These are phyloP conservation scores for Alternaria metachromatica DNA, from an alignment of 2,329 filamentous ascomycete genomes.

Conservation along the genomic window DNA sequence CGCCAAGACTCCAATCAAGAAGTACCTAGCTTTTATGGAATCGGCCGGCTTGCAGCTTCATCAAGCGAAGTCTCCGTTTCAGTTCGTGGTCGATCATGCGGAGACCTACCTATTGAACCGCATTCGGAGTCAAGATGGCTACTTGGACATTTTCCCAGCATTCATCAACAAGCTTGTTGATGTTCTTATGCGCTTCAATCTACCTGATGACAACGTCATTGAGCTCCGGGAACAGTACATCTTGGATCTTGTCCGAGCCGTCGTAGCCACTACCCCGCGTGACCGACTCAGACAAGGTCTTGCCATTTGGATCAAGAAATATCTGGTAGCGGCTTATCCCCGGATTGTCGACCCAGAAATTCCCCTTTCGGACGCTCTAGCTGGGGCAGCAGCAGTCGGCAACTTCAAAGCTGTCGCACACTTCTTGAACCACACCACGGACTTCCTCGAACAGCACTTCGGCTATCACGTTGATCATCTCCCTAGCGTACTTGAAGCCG, in stretches of 20 bases:
- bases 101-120: not conserved
- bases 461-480: not conserved
- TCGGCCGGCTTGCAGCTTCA: not conserved
- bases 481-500: not conserved
- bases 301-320: not conserved
- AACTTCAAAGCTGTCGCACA: not conserved
- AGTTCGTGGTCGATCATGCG: not conserved
- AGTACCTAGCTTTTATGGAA: not conserved
- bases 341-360: not conserved
- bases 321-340: not conserved
- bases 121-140: not conserved
- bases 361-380: not conserved
- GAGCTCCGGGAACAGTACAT: not conserved
- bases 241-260: not conserved
- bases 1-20: not conserved
- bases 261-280: not conserved
- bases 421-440: not conserved
- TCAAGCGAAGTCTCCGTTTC: not conserved
- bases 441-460: not conserved
- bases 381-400: not conserved
- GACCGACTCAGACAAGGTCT: not conserved
- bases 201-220: not conserved
- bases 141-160: not conserved
- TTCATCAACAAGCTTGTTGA: not conserved
- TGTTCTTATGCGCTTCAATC: not conserved